phyloP scores from a whole-genome alignment of 768 basidiomycete species.

The Hericium alpestre region DNA sequence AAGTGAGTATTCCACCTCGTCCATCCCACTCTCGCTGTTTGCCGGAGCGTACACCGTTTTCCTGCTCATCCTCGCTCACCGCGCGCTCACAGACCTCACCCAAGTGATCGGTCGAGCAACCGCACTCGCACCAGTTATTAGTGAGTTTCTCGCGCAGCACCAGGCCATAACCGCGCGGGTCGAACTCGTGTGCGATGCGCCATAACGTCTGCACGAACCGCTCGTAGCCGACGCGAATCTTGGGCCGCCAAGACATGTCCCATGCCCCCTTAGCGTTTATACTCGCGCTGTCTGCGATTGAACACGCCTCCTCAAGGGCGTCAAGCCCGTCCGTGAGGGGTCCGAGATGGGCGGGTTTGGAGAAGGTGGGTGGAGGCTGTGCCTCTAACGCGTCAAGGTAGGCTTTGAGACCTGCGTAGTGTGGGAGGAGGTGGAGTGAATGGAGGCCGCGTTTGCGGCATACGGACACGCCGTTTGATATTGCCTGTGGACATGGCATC shows the following conservation, averaged over 20 bases:
- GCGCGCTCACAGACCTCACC: slow-evolving; percentile 70
- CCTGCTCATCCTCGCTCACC: slow-evolving; percentile 60
- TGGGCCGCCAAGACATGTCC: slow-evolving; percentile 47
- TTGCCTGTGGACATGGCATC: slow-evolving; percentile 31
- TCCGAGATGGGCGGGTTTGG: slow-evolving; percentile 58
- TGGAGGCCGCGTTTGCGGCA: slow-evolving; percentile 59
- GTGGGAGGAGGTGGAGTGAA: slow-evolving; percentile 53
- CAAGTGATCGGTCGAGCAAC: slow-evolving; percentile 69
- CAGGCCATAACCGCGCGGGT: slow-evolving; percentile 55
- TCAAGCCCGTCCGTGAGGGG: slow-evolving; percentile 47
- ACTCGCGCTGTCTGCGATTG: slow-evolving; percentile 8
- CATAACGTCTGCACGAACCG: slow-evolving; percentile 54
- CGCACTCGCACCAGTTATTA: slow-evolving; percentile 73
- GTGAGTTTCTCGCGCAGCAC: slow-evolving; percentile 64
- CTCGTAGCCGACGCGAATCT: slow-evolving; percentile 57
- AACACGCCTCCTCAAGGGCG: slow-evolving; percentile 56
- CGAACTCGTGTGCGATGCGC: slow-evolving; percentile 62
- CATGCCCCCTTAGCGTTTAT: slow-evolving; percentile 27
- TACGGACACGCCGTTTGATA: slow-evolving; percentile 59
- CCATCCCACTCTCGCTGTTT: slow-evolving; percentile 75
- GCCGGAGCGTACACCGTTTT: slow-evolving; percentile 44
- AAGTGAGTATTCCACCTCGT: slow-evolving; percentile 30
- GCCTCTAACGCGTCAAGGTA: slow-evolving; percentile 55
- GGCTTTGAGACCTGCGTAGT: slow-evolving; percentile 45
- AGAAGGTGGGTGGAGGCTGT: slow-evolving; percentile 43